phyloP scores from a whole-genome alignment of 495 filamentous ascomycete genomes.

The Lentithecium fluviatile region DNA sequence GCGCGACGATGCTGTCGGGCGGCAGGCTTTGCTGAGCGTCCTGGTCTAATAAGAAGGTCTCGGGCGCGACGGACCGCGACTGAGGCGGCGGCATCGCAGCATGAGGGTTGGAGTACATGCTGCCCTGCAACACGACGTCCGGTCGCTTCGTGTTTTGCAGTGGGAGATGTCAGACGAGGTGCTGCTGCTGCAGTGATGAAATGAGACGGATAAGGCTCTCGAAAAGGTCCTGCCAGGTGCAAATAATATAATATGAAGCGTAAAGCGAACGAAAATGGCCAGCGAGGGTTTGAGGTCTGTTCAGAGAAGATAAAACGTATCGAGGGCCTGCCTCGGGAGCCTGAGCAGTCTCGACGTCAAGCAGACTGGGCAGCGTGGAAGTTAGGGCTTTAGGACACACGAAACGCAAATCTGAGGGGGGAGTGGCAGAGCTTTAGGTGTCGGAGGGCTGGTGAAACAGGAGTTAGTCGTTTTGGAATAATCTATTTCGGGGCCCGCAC shows the following conservation, averaged over 20 bases:
- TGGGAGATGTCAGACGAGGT: constrained; percentile 28
- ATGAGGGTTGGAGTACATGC: constrained; percentile 44
- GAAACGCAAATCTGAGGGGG: constrained; percentile 36
- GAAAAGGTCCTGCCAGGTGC: constrained; percentile 38
- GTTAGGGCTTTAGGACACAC: constrained; percentile 32
- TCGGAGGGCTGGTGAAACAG: constrained; percentile 39
- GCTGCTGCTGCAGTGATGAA: constrained; percentile 17
- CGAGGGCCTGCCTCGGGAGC: constrained; percentile 40
- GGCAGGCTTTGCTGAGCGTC: constrained; percentile 95
- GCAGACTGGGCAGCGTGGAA: constrained; percentile 25
- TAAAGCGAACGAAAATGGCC: constrained; percentile 37
- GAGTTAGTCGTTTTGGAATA: constrained; percentile 34
- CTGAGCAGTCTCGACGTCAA: constrained; percentile 30
- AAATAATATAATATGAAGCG: constrained; percentile 38
- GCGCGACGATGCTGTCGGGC: constrained; percentile 92
- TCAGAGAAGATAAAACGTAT: constrained; percentile 36
- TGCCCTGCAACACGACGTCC: constrained; percentile 37
- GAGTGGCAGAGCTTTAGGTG: constrained; percentile 33
- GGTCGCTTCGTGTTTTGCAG: constrained; percentile 28
- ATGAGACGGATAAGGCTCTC: constrained; percentile 37
- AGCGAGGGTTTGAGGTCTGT: constrained; percentile 39
- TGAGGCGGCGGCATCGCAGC: constrained; percentile 68
- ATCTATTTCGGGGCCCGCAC: constrained; percentile 24
- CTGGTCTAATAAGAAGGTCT: constrained; percentile 96
- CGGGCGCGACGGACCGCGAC: constrained; percentile 59